Evolutionary conservation across 106 monocot species (phyloP), one percentile per base, ranked within the genome.

Genomic region (Ottelia alismoides): DNA sequence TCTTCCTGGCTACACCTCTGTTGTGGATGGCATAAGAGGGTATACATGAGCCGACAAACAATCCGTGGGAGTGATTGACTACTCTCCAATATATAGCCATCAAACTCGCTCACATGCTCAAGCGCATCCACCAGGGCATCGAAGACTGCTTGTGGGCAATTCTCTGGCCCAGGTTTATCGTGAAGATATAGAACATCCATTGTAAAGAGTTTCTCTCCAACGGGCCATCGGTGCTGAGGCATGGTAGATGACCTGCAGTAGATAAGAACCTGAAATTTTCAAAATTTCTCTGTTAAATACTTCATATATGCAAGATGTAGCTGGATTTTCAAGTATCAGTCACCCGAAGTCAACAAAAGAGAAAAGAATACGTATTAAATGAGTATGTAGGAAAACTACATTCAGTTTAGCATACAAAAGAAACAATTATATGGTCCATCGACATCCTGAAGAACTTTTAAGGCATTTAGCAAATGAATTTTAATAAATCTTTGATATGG

Each of bases 71-170:
- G 64, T 21, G 77, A 82, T 14, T 79, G 82, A 2, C 82, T 85
- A 19, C 68, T 98, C 77, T 96, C 96, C 18, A 79, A 71, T 25
- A 89, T 74, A 55, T 98, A 98, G n/a, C 82, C 96, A 61, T 89
- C 96, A 27, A 84, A 61, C 69, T 85, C 64, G 32, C 71, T 85
- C 2, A 90, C 96, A 11, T 90, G 89, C 30, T 98, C 89, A 0
- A 90, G 66, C 2, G 89, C 74, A 50, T 89, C 85, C n/a, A 82
- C 76, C 14, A 98, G 70, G 1, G 69, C 44, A 65, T 90, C 82
- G 25, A 74, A 98, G 19, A 98, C 96, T 56, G 61, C 73, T 72
- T 89, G 89, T 2, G 89, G 96, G 67, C 78, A 90, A 82, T 98
- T 98, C 12, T 89, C 85, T 0, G 82, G 72, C 25, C 74, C 56